phyloP scores from a whole-genome alignment of 2,329 filamentous ascomycete species.

The Phaeoacremonium minimum region DNA sequence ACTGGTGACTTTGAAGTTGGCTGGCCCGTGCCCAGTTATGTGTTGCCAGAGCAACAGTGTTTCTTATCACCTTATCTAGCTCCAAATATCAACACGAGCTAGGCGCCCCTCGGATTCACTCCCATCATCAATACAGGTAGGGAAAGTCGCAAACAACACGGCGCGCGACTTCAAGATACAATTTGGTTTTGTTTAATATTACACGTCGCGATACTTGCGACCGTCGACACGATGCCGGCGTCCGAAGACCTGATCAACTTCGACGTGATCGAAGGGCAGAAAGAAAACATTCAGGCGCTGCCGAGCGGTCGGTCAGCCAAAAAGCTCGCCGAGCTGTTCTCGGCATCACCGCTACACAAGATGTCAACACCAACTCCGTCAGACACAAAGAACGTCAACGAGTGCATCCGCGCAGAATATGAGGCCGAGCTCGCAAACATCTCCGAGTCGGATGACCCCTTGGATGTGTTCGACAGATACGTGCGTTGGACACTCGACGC shows the following conservation, averaged over 20 bases:
- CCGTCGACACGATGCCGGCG: slow-evolving; percentile 36
- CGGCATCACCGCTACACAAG: slow-evolving; percentile 58
- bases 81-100: too few relatives aligned
- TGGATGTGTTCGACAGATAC: slow-evolving; percentile 94
- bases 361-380: slow-evolving; percentile 61
- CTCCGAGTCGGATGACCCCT: slow-evolving; percentile 85
- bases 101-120: too few relatives aligned
- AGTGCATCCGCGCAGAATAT: slow-evolving; percentile 75
- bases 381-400: slow-evolving; percentile 72
- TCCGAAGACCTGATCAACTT: slow-evolving; percentile 64
- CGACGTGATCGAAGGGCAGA: slow-evolving; percentile 91
- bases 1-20: too few relatives aligned
- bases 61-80: too few relatives aligned
- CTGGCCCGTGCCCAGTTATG: too few relatives aligned
- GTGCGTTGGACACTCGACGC: slow-evolving; percentile 95
- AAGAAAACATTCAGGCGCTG: slow-evolving; percentile 95
- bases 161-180: too few relatives aligned
- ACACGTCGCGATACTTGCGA: too few relatives aligned
- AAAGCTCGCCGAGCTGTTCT: slow-evolving; percentile 80
- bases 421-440: slow-evolving; percentile 77
- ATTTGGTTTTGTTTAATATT: too few relatives aligned
- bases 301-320: slow-evolving; percentile 84
- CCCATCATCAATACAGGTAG: too few relatives aligned
- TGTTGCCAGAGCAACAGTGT: too few relatives aligned
- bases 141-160: too few relatives aligned